Base-by-base conservation (phyloP, 2,329 filamentous ascomycete genomes). In the Xylaria sp. region DNA sequence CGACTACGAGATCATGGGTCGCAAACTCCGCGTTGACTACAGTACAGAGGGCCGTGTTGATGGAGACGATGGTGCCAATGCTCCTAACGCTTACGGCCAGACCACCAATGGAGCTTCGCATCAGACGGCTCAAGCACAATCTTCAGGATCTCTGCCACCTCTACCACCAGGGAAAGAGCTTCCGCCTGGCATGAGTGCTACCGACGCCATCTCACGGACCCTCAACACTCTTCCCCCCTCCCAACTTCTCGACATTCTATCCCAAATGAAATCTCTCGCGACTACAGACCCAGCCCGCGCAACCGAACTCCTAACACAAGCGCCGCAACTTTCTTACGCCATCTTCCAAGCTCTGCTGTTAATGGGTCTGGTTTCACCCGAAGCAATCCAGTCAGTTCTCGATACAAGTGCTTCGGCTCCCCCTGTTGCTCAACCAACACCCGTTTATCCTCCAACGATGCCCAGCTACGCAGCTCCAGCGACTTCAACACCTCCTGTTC, bases 1-100 rank as follows among this genome's bases (percentile, higher is more conserved):
- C 82, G 94, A 97, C 79, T 90, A 93, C 81, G 95, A 98, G 78
- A 90, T 97, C 77, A 96, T 97, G 90, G 94, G 94, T 62, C 89
- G 96, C 75, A 97, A 97, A 79, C 86, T 99, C 70, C 89, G 94
- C 67, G 96, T 99, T 63, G 96, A 98, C 80, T 99, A 96, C 81
- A 96, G 93, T 66, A 97, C 97, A 79, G 95, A 97, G 78, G 93
- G 93, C 71, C 91, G 91, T 73, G 90, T 89, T 50, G 86, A 87
- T 69, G 89, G 90, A 68, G 89, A 91, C 63, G 88, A 85, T 69
- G 69, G 68, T 65, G 73, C 70, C 61, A 73, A 55, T 59, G 58
- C 71, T 29, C 65, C 73, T 25, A 56, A 67, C 38, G 53, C 60
- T 31, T 60, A 67, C 53, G 65, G 72, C 45, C 75, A 76, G 22